A percentile compares a stretch with the other conserved stretches of the same genome.
Evolutionary conservation across 768 basidiomycete species (phyloP).

Genomic region (Gymnopilus junonius): DNA sequence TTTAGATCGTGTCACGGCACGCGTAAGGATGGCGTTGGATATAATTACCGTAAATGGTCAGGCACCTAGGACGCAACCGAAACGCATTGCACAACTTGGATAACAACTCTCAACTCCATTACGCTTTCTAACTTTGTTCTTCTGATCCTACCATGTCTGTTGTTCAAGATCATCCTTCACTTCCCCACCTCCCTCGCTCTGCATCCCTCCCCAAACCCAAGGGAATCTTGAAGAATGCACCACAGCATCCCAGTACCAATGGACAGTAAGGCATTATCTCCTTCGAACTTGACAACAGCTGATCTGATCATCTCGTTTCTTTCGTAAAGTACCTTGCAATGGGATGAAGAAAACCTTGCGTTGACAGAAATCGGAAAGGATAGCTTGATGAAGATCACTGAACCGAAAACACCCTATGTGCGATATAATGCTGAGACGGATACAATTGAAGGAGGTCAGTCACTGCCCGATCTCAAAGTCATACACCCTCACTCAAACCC

Average conservation of each 20-base stretch:
- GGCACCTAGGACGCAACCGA: not conserved
- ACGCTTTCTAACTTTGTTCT: not conserved
- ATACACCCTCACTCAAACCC: not conserved
- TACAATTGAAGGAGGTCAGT: slow-evolving; percentile 79
- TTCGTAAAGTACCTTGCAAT: slow-evolving; percentile 70
- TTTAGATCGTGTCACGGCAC: not conserved
- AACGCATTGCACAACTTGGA: not conserved
- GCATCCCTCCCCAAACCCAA: slow-evolving; percentile 77
- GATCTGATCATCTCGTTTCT: slow-evolving; percentile 13
- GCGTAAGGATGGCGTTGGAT: not conserved
- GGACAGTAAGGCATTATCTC: slow-evolving; percentile 50
- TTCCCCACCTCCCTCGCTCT: slow-evolving; percentile 61
- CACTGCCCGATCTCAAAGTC: not conserved
- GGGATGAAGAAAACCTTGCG: slow-evolving; percentile 95
- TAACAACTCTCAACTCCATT: not conserved
- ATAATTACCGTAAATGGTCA: not conserved
- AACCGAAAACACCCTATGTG: slow-evolving; percentile 97
- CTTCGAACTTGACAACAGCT: slow-evolving; percentile 1
- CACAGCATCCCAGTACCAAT: slow-evolving; percentile 44
- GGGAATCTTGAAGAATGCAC: slow-evolving; percentile 88
- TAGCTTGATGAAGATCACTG: slow-evolving; percentile 97
- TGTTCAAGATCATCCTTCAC: slow-evolving; percentile 45
- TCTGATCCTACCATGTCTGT: slow-evolving; percentile 30
- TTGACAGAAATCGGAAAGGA: slow-evolving; percentile 94
- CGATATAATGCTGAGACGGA: slow-evolving; percentile 90